Percentiles rank a stretch among this genome's conserved stretches.
Conservation (phyloP, 2,329 filamentous ascomycete genomes). For the Epicoccum sorghinum region DNA sequence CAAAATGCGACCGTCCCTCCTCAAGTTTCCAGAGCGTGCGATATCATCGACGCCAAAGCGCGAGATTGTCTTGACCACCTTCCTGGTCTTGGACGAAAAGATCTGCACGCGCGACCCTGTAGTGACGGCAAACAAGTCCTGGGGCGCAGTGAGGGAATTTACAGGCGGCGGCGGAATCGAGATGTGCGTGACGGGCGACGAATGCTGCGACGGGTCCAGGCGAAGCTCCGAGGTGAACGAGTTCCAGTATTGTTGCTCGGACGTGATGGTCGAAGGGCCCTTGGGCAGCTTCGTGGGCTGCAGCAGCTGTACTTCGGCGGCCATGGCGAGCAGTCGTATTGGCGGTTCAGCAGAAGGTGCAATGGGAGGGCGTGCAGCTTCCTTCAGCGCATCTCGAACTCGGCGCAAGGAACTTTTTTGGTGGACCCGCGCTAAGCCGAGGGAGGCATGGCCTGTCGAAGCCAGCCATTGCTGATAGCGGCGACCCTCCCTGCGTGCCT, state of each 20-base stretch:
- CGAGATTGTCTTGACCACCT: slow-evolving; percentile 91
- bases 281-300: slow-evolving; percentile 82
- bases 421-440: slow-evolving; percentile 8
- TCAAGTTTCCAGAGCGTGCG: slow-evolving; percentile 86
- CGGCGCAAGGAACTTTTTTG: slow-evolving; percentile 11
- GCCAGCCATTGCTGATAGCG: neutral
- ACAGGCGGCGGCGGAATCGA: slow-evolving; percentile 64
- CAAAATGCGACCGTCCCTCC: slow-evolving; percentile 85
- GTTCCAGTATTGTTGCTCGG: slow-evolving; percentile 96
- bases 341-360: neutral
- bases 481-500: neutral
- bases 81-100: slow-evolving; percentile 89
- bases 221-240: slow-evolving; percentile 91
- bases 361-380: slow-evolving; percentile 19
- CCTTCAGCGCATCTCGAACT: slow-evolving; percentile 6
- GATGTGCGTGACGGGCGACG: slow-evolving; percentile 89
- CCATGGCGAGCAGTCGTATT: slow-evolving; percentile 63
- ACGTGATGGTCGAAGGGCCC: slow-evolving; percentile 80
- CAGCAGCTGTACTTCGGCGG: slow-evolving; percentile 81
- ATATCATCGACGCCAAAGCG: slow-evolving; percentile 81
- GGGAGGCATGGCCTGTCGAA: neutral
- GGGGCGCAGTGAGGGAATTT: slow-evolving; percentile 46
- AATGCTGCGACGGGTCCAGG: slow-evolving; percentile 82
- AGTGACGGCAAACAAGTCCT: slow-evolving; percentile 88
- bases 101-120: slow-evolving; percentile 92